These are phyloP conservation scores for Hansfordia pulvinata DNA, from an alignment of 2,329 filamentous ascomycete genomes.

Conservation along the genomic window DNA sequence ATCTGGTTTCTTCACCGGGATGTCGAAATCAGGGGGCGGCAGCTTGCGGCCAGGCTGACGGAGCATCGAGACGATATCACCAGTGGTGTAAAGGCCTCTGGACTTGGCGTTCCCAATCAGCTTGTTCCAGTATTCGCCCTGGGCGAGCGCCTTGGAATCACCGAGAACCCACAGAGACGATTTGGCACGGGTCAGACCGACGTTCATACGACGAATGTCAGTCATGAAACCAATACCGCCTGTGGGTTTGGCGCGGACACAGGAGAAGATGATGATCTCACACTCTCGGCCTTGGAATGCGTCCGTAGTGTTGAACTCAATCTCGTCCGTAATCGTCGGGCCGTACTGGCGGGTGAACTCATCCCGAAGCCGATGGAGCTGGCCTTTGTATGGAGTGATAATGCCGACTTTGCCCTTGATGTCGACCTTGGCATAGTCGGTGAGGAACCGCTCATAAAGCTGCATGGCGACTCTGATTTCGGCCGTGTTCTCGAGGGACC, in stretches of 20 bases:
- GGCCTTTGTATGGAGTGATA: constrained; percentile 96
- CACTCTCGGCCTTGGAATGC: constrained; percentile 95
- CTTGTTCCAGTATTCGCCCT: constrained; percentile 83
- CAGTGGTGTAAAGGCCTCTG: constrained; percentile 65
- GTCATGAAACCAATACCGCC: constrained; percentile 97
- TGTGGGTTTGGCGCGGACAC: constrained; percentile 81
- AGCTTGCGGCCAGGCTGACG: constrained; percentile 25
- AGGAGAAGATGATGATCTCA: constrained; percentile 98
- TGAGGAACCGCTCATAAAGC: constrained; percentile 66
- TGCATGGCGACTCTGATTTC: constrained; percentile 80
- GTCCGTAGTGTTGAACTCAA: constrained; percentile 98
- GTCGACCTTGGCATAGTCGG: constrained; percentile 56
- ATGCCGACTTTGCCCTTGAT: constrained; percentile 81
- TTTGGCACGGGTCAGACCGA: constrained; percentile 91
- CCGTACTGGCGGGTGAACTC: constrained; percentile 65
- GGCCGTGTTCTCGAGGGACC: constrained; percentile 78
- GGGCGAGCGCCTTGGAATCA: constrained; percentile 72
- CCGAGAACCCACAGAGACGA: constrained; percentile 94
- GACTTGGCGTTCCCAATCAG: constrained; percentile 70
- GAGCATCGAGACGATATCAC: constrained; percentile 37
- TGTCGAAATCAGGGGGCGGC: constrained; percentile 11
- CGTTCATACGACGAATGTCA: constrained; percentile 98
- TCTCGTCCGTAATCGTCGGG: constrained; percentile 56
- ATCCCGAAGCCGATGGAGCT: constrained; percentile 65
- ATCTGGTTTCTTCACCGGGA: no score